Evolutionary conservation across 73 alveolate genomes (phyloP).

Genomic region (Uronychia setigera): DNA sequence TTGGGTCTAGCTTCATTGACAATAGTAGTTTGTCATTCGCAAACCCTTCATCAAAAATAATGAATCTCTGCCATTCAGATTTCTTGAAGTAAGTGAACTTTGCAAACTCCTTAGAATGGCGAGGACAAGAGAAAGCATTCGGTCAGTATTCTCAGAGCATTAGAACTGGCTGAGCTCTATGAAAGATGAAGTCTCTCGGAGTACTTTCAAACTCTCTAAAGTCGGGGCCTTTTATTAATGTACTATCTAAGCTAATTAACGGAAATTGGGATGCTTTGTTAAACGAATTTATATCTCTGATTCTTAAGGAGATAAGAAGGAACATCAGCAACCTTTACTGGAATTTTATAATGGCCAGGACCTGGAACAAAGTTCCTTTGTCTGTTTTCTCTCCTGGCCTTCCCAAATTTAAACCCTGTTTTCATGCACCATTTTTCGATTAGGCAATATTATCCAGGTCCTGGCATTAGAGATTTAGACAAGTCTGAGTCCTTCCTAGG

Average conservation of each 20-base stretch:
- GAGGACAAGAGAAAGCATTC: background rate
- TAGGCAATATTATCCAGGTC: background rate
- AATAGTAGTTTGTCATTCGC: background rate
- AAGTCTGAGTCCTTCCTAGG: conserved; percentile 2
- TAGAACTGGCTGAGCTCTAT: background rate
- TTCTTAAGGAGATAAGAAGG: background rate
- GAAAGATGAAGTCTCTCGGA: background rate
- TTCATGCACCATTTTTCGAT: conserved; percentile 18
- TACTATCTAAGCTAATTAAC: background rate
- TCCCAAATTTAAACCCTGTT: conserved; percentile 3
- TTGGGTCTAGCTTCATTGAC: background rate
- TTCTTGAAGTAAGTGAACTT: background rate
- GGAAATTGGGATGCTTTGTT: background rate
- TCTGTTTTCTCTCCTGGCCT: conserved; percentile 19
- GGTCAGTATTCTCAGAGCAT: background rate
- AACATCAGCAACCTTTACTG: conserved; percentile 29
- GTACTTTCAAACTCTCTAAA: background rate
- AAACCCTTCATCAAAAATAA: background rate
- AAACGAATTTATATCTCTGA: background rate
- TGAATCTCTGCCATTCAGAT: background rate
- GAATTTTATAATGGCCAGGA: conserved; percentile 38
- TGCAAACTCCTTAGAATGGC: background rate
- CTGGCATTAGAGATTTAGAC: conserved; percentile 3
- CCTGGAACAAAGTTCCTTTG: conserved; percentile 30
- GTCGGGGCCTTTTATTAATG: background rate